Conservation (phyloP, 306 rosid genomes). For the Carpinus viminea region DNA sequence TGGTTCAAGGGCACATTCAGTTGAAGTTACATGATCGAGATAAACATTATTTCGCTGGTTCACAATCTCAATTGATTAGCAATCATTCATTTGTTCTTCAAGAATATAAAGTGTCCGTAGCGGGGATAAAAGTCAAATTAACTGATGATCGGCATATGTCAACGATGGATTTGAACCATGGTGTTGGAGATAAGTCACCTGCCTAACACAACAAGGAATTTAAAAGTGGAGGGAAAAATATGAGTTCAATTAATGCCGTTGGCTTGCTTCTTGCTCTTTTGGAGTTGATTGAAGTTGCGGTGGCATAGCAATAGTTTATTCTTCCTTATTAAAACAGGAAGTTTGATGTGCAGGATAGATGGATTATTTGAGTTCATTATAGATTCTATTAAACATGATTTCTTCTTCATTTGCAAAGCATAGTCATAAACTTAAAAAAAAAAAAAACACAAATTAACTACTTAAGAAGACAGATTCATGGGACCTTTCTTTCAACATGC, state of each 20-base stretch:
- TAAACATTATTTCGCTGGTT: background rate
- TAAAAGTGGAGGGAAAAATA: background rate
- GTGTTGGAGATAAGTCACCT: background rate
- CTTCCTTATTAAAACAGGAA: too few species aligned
- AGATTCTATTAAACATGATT: too few species aligned
- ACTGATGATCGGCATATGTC: background rate
- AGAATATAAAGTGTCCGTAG: background rate
- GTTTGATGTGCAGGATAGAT: too few species aligned
- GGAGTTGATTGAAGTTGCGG: background rate
- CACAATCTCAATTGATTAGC: background rate
- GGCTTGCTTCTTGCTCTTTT: too few species aligned
- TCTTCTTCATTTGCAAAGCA: too few species aligned
- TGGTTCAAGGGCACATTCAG: background rate
- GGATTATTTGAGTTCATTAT: too few species aligned
- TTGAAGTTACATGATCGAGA: background rate
- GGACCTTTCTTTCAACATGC: constrained; percentile 23
- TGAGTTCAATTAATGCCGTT: too few species aligned
- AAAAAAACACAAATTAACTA: constrained; percentile 7
- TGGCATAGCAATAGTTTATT: background rate
- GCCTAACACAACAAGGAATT: background rate
- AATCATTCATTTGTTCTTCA: background rate
- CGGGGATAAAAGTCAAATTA: background rate
- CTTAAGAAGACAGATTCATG: constrained; percentile 7
- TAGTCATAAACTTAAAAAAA: too few species aligned
- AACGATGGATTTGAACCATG: background rate